A percentile compares a stretch with the other conserved stretches of the same genome.
Conservation (phyloP, 345 rosid species). For the Euphorbia tirucalli region DNA sequence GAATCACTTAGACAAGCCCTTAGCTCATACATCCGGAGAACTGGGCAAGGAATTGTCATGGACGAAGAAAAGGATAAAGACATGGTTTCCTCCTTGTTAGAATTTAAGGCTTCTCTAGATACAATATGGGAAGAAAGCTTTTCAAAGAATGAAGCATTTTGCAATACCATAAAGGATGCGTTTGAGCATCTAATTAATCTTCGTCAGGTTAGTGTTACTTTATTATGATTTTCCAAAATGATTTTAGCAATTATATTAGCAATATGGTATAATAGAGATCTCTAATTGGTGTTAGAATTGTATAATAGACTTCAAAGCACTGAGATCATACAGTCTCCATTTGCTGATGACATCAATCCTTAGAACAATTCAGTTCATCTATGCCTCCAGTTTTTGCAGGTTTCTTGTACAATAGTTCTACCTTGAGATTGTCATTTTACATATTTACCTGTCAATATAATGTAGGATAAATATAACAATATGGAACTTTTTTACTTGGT, state of each 20-base stretch:
- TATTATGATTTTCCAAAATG: slow-evolving; percentile 7
- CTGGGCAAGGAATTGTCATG: slow-evolving; percentile 81
- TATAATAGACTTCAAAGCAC: background rate
- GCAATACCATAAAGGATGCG: slow-evolving; percentile 87
- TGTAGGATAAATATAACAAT: background rate
- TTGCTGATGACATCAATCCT: background rate
- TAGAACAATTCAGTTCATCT: background rate
- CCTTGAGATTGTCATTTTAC: background rate
- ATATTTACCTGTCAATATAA: background rate
- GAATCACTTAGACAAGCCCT: slow-evolving; percentile 84
- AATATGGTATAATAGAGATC: background rate
- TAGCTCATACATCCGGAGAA: slow-evolving; percentile 71
- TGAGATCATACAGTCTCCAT: background rate
- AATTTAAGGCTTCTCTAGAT: slow-evolving; percentile 91
- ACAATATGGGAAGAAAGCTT: slow-evolving; percentile 91
- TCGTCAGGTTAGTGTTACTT: slow-evolving; percentile 65
- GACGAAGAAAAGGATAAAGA: slow-evolving; percentile 99
- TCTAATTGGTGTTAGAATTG: background rate
- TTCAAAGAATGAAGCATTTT: slow-evolving; percentile 81
- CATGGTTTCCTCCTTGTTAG: slow-evolving; percentile 83
- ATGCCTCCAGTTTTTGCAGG: background rate
- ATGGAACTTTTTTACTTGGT: background rate
- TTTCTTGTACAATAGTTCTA: background rate
- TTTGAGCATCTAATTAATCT: slow-evolving; percentile 94
- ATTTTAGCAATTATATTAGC: background rate